These are phyloP conservation scores for Akanthomyces lecanii DNA, from an alignment of 2,329 filamentous ascomycete species.

Conservation along the genomic window DNA sequence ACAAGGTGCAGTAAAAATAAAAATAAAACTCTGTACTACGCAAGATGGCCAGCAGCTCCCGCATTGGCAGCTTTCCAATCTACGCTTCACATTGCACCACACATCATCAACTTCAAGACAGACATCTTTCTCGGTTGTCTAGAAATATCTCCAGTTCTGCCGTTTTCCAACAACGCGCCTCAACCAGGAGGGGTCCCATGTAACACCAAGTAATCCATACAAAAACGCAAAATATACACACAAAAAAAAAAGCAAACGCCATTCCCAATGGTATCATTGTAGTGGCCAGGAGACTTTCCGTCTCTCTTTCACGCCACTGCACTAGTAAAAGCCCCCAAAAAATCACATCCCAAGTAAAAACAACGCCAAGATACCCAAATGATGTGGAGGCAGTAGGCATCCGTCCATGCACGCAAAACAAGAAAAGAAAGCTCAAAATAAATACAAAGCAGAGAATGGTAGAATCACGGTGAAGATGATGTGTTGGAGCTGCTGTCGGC, in stretches of 20 bases:
- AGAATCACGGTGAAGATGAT: constrained; percentile 31
- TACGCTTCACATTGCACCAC: too few species aligned
- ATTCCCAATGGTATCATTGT: constrained; percentile 14
- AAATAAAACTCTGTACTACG: too few species aligned
- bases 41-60: too few species aligned
- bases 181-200: background rate
- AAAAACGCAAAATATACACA: background rate
- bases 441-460: constrained; percentile 19
- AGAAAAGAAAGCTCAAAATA: constrained; percentile 13
- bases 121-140: background rate
- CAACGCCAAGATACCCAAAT: background rate
- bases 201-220: background rate
- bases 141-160: background rate
- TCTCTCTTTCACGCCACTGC: background rate
- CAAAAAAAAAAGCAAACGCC: background rate
- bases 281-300: background rate
- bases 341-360: background rate
- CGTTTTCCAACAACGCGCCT: background rate
- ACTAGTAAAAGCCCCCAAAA: background rate
- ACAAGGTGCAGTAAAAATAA: too few species aligned
- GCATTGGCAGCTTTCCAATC: too few species aligned
- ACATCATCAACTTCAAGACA: background rate
- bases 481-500: constrained; percentile 31
- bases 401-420: background rate
- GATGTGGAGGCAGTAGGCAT: background rate